Base-by-base conservation (phyloP, 805 yeast genomes). In the Cyberlindnera subsufficiens region DNA sequence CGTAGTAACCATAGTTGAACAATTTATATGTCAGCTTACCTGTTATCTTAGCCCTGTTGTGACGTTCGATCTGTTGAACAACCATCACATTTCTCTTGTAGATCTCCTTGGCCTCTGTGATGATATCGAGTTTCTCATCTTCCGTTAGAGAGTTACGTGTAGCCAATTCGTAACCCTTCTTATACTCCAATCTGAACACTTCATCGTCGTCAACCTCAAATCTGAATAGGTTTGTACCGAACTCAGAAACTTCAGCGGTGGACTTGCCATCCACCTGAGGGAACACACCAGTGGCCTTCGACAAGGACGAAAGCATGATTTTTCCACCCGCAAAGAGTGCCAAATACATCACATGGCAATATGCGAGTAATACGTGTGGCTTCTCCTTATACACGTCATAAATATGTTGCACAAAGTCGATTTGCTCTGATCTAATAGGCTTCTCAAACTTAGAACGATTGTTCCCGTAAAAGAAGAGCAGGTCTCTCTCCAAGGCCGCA, bases 251-350 rank as follows among this genome's bases (percentile, higher is more conserved):
- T 42, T 85, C 87, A 38, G 74, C 81, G 41, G 77, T 78, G n/a
- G 76, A 61, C 51, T 78, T 68, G 22, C 86, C 87, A 42, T 76
- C 76, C 37, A 81, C 75, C 52, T 81, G 80, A 9, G 95, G 95
- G 71, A 85, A 84, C 43, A 86, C 63, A 3, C 89, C 86, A 6
- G 82, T 66, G 19, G 88, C 81, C 54, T 74, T 77, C 39, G 80
- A 68, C 25, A 86, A 63, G 15, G 80, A 75, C 0, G 89, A 79
- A 46, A 82, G 68, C 77, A 87, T 72, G 30, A 86, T 69, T 49
- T 80, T 71, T 15, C 95, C 95, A 39, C 96, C 96, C 2, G 95
- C 95, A 66, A 86, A 86, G 39, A 86, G 71, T 0, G 93, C 95
- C 56, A 86, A 66, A 63, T 86, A 86, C 78, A 86, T 73, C 38